Evolutionary conservation across 2,329 filamentous ascomycete genomes (phyloP), one percentile per base, ranked within the genome.

Genomic region (Stagonosporopsis tanaceti): DNA sequence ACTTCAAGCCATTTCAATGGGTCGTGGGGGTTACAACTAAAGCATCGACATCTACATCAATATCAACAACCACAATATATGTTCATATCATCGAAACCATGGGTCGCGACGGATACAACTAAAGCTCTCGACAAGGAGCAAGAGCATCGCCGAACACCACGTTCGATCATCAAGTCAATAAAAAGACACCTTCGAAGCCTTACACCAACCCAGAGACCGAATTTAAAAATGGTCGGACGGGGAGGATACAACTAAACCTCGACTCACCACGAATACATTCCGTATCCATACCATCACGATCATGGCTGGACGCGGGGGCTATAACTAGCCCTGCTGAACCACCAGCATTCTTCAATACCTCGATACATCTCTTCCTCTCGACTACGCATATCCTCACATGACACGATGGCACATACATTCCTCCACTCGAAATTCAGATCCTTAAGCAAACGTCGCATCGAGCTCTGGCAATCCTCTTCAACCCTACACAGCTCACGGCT

Each of bases 81-180:
- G 52, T 52, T 47, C 45, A 53, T 53, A 38, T 44, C 52, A 35
- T 56, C 40, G 8, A 37, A 77, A 74, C 73, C 72, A 62, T 76
- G 76, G 54, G 54, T 17, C 54, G 54, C 48, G 54, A 75, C 62
- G 78, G 77, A 47, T 80, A 80, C 75, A 80, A 80, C 74, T 78
- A 69, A 67, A 60, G 39, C 58, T 35, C 40, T 40, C 32, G 47
- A 53, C 51, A 34, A 50, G 30, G 47, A 39, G 57, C 8, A 27
- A 47, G 61, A 59, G 42, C 50, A 28, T 51, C n/a, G 35, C 7
- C 47, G 32, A 34, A 30, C 41, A 45, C 22, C 44, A 7, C 51
- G 45, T 2, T 37, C 41, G 15, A 42, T 51, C 34, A 32, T 25
- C 55, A 42, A 51, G 40, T 47, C 53, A 59, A 50, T 61, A 61